These are phyloP conservation scores for Torulaspora gathmanii DNA, from an alignment of 805 yeast species.

Conservation along the genomic window DNA sequence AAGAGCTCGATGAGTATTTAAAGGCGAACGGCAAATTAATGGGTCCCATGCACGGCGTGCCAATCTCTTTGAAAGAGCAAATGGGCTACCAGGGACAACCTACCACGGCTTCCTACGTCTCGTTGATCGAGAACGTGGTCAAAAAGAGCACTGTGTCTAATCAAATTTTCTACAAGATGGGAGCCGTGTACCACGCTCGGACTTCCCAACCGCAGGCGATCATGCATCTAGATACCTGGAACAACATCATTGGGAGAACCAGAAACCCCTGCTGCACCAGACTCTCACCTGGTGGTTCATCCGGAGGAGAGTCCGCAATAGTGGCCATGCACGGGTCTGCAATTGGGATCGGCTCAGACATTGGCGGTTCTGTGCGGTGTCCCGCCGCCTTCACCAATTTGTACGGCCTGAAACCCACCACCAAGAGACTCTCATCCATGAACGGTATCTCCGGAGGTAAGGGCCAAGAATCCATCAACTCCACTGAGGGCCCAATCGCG, in stretches of 20 bases:
- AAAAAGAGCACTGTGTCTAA: constrained; percentile 44
- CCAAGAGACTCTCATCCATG: constrained; percentile 45
- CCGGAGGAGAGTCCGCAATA: constrained; percentile 68
- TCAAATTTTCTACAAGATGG: constrained; percentile 46
- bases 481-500: constrained; percentile 66
- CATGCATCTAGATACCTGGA: constrained; percentile 63
- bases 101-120: constrained; percentile 59
- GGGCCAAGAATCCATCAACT: constrained; percentile 62
- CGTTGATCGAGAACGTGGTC: constrained; percentile 45
- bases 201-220: constrained; percentile 65
- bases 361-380: constrained; percentile 65
- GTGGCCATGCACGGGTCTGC: constrained; percentile 57
- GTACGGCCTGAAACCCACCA: constrained; percentile 60
- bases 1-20: constrained; percentile 51
- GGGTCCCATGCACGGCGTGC: constrained; percentile 69
- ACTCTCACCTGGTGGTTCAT: constrained; percentile 65
- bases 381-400: constrained; percentile 64
- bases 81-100: constrained; percentile 49
- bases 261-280: constrained; percentile 54
- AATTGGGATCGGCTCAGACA: constrained; percentile 64
- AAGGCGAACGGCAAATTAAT: constrained; percentile 46
- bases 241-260: constrained; percentile 56
- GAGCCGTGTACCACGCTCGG: constrained; percentile 60
- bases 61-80: constrained; percentile 65
- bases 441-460: constrained; percentile 49